Evolutionary conservation across 1,139 yeast genomes (phyloP), one percentile per base, ranked within the genome.

Genomic region (Debaryomyces singareniensis): DNA sequence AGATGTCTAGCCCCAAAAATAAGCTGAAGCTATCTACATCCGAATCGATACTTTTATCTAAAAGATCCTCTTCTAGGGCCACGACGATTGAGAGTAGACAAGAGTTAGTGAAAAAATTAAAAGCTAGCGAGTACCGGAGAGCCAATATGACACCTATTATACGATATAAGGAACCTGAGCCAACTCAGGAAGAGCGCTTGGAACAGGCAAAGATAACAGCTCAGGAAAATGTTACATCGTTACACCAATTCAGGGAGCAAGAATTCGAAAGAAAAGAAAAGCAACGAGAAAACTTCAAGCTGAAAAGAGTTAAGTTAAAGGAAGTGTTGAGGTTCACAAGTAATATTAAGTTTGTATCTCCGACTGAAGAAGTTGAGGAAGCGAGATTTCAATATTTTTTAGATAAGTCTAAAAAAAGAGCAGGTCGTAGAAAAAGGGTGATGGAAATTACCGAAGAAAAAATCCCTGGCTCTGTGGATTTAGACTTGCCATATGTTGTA

Each of bases 141-240:
- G 80, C 79, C 15, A 47, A 58, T 4, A 51, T 52, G 15, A 56
- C 60, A 2, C 77, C 76, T 1, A 60, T 62, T 22, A 63, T 55
- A 40, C 52, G 68, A 33, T 58, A 53, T 41, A 54, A 52, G 35
- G 68, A 70, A 32, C 61, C 64, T 11, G 78, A 71, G 40, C 50
- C 83, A 50, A 87, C 98, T 0, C 95, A 91, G 45, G 95, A 81
- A 38, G 95, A 91, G 49, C 67, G 89, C 35, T 58, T 91, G 30
- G 80, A 71, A 9, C 94, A 87, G 48, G 97, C 98, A 0, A 65
- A 78, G 27, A 83, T 80, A 42, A 93, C 97, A 0, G 98, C 91
- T 52, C 69, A 72, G 47, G 70, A 72, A 29, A 91, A 93, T 51
- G 59, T 77, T 4, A 64, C 75, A 18, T 82, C 96, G 3, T 63